These are phyloP conservation scores for Penicillium sp. DNA, from an alignment of 2,329 filamentous ascomycete genomes.

Conservation along the genomic window DNA sequence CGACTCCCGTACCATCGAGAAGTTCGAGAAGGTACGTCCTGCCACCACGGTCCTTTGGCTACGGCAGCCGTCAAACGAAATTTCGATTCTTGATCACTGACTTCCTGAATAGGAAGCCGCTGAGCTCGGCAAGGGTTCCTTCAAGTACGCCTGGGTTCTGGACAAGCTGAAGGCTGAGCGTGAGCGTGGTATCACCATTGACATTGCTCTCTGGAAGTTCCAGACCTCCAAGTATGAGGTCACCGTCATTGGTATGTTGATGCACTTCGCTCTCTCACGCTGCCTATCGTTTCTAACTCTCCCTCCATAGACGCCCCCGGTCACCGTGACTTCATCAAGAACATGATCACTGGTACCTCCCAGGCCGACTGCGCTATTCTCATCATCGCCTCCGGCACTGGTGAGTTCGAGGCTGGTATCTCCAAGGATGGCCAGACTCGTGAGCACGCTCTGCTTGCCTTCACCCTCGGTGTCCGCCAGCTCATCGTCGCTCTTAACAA, in stretches of 20 bases:
- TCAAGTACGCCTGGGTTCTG: slow-evolving; percentile 99
- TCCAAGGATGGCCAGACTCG: slow-evolving; percentile 99
- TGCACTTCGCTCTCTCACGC: background rate
- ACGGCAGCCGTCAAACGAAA: too few relatives aligned
- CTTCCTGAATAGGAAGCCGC: slow-evolving; percentile 97
- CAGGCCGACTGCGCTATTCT: slow-evolving; percentile 99
- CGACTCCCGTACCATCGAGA: slow-evolving; percentile 99
- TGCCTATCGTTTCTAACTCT: background rate
- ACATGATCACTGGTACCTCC: slow-evolving; percentile 99
- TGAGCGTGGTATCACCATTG: slow-evolving; percentile 99
- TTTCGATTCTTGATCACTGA: too few relatives aligned
- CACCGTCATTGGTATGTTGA: slow-evolving; percentile 85
- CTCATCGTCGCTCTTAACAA: slow-evolving; percentile 99
- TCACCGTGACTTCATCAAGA: slow-evolving; percentile 99
- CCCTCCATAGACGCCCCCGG: slow-evolving; percentile 79
- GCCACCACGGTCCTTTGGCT: too few relatives aligned
- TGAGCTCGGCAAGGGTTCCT: slow-evolving; percentile 99
- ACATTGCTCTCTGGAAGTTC: slow-evolving; percentile 99
- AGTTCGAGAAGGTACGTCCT: slow-evolving; percentile 99
- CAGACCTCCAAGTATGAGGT: slow-evolving; percentile 97
- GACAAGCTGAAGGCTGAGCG: slow-evolving; percentile 99
- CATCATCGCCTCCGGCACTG: slow-evolving; percentile 99
- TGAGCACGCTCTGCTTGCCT: slow-evolving; percentile 99
- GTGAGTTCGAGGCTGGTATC: slow-evolving; percentile 99
- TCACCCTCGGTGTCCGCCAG: slow-evolving; percentile 99